Conservation (phyloP, 208 protist species). For the Trichomonas vaginalis region DNA sequence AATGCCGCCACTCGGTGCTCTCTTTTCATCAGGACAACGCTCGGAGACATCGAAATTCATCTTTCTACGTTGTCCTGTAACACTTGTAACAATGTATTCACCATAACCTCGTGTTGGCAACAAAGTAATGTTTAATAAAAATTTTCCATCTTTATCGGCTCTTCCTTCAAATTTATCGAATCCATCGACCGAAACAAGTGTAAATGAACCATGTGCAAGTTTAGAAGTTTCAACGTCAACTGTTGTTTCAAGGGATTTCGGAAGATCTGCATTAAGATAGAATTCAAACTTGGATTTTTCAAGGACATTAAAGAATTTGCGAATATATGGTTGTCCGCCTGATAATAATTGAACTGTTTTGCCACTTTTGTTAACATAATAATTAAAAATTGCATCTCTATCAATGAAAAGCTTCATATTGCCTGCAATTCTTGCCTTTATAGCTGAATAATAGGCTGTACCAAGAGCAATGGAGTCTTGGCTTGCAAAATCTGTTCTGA, state of each 20-base stretch:
- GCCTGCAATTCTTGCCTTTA: not conserved
- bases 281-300: not conserved
- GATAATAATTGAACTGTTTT: not conserved
- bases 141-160: not conserved
- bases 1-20: not conserved
- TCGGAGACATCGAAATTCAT: not conserved
- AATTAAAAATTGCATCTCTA: not conserved
- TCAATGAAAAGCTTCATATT: not conserved
- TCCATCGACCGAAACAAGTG: not conserved
- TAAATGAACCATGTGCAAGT: not conserved
- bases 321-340: not conserved
- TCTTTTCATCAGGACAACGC: not conserved
- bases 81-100: not conserved
- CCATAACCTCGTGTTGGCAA: not conserved
- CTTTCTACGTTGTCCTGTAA: not conserved
- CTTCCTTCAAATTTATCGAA: not conserved
- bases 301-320: not conserved
- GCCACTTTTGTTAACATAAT: not conserved
- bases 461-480: not conserved
- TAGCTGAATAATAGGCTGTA: not conserved
- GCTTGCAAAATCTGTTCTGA: not conserved
- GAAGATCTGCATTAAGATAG: not conserved
- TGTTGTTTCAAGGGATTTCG: not conserved
- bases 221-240: not conserved
- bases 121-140: not conserved